Evolutionary conservation across 768 basidiomycete species (phyloP), one percentile per base, ranked within the genome.

Genomic region (Lentinus brumalis): DNA sequence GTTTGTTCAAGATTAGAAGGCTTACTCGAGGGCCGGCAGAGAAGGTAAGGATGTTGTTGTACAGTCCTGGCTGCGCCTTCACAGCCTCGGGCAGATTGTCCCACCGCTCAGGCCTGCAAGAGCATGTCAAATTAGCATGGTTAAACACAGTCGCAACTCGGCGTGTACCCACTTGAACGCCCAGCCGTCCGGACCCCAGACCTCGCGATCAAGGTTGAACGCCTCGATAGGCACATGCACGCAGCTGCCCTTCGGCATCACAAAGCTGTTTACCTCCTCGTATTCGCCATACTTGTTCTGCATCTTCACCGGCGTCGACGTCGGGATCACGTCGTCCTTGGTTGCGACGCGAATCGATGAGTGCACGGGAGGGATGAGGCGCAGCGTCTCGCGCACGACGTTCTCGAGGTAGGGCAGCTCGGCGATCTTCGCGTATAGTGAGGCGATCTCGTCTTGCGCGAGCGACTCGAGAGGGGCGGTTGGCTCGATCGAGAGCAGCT

Each of bases 111-210:
- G 92, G 92, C 41, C 92, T 93, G 61, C 61, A 32, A 42, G 57
- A 35, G 7, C 6, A 6, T 7, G 11, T 35, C 6, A 35, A 35
- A 35, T 6, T 35, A 35, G 7, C 35, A 35, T 35, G 35, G 11
- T 7, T 35, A 3, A 32, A 30, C 47, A 35, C 35, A n/a, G 14
- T 56, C 39, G 4, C 14, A 35, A 29, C 35, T 53, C 44, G 41
- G 8, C 18, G 14, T 26, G 32, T 8, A 68, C 66, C 65, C 69
- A 93, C 92, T 85, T 81, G 73, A 93, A 95, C 30, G 85, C 80
- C 90, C 89, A 92, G 35, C 88, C 91, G 69, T 91, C 85, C 29
- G 83, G 77, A 5, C 93, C 93, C 91, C 92, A 94, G 30, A 93
- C 79, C 16, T 74, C 81, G 57, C 85, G 86, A 70, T 92, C 89